A percentile compares a stretch with the other conserved stretches of the same genome.
phyloP scores from a whole-genome alignment of 108 stramenopile species.

The Cyclostephanos tholiformis region DNA sequence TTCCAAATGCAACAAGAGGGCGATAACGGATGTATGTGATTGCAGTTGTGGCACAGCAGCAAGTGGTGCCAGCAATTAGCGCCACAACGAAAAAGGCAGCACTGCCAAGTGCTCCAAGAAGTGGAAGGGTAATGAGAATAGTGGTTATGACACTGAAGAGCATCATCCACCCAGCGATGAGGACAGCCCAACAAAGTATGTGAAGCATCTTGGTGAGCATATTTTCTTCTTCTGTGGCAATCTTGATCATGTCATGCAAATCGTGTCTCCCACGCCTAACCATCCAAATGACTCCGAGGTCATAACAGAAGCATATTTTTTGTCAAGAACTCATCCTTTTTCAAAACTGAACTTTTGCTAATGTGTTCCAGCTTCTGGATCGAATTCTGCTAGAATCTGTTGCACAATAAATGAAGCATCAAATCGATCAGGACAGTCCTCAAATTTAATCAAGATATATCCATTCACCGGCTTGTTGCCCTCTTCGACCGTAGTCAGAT shows the following conservation, averaged over 20 bases:
- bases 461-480: conserved; percentile 54
- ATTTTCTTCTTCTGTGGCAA: conserved; percentile 57
- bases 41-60: conserved; percentile 52
- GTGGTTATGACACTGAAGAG: conserved; percentile 50
- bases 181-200: conserved; percentile 37
- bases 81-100: conserved; percentile 53
- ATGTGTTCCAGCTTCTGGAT: conserved; percentile 41
- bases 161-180: conserved; percentile 58
- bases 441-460: conserved; percentile 55
- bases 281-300: conserved; percentile 64
- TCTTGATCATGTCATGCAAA: conserved; percentile 53
- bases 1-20: conserved; percentile 40
- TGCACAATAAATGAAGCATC: conserved; percentile 60
- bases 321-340: conserved; percentile 41
- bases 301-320: conserved; percentile 48
- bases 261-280: conserved; percentile 48
- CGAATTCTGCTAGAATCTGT: conserved; percentile 42
- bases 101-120: conserved; percentile 43
- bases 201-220: conserved; percentile 45
- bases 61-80: conserved; percentile 44
- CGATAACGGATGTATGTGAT: conserved; percentile 58
- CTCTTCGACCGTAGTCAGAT: conserved; percentile 54
- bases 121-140: conserved; percentile 41
- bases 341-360: conserved; percentile 49
- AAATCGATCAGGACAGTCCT: conserved; percentile 53